Evolutionary conservation across 257 asterid species (phyloP).

Genomic region (Schizonepeta tenuifolia): DNA sequence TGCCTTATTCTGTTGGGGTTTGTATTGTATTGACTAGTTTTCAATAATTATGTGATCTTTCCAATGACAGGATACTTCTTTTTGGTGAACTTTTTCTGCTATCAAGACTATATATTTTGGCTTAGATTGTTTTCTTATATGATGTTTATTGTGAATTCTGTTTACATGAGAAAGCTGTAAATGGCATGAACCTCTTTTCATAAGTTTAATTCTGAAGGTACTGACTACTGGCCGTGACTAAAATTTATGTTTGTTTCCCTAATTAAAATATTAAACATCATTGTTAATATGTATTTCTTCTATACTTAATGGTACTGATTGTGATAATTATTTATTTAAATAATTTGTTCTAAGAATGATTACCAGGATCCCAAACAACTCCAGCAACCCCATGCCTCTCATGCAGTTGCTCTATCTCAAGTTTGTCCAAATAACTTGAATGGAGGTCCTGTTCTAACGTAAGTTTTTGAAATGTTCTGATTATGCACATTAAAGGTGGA

Average conservation of each 20-base stretch:
- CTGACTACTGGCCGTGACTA: neutral
- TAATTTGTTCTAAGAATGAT: constrained; percentile 47
- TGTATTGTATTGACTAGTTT: neutral
- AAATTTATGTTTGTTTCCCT: neutral
- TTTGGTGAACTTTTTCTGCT: neutral
- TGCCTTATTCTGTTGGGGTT: constrained; percentile 8
- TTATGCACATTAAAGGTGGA: constrained; percentile 13
- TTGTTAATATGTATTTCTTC: constrained; percentile 25
- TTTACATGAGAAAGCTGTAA: constrained; percentile 15
- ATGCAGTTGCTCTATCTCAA: constrained; percentile 76
- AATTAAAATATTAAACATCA: neutral
- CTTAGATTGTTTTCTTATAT: constrained; percentile 16
- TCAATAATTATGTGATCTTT: constrained; percentile 3
- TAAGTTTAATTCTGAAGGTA: neutral
- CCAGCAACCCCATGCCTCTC: constrained; percentile 88
- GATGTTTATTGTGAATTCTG: neutral
- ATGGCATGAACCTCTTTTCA: neutral
- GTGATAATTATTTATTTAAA: constrained; percentile 24
- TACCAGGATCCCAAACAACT: constrained; percentile 78
- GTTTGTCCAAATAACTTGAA: constrained; percentile 73
- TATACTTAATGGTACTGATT: constrained; percentile 6
- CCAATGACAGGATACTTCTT: neutral
- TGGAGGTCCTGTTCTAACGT: constrained; percentile 81
- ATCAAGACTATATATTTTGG: neutral
- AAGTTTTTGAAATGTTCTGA: constrained; percentile 42